Evolutionary conservation across 2,329 filamentous ascomycete species (phyloP).

Genomic region (Trichoderma arundinaceum): DNA sequence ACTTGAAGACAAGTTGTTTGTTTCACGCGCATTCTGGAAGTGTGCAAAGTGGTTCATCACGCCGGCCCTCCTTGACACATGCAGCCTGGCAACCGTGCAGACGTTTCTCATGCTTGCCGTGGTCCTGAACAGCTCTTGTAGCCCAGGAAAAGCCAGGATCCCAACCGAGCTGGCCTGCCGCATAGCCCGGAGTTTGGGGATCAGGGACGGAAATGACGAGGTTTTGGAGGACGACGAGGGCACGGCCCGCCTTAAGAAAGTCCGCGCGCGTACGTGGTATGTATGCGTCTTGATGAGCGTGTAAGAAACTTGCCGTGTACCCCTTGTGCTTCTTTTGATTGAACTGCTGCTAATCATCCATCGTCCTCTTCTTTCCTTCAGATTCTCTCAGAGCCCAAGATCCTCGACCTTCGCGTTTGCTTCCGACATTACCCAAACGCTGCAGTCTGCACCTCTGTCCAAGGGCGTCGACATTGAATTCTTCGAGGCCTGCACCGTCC

Average conservation of each 20-base stretch:
- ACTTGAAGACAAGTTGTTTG: slow-evolving; percentile 34
- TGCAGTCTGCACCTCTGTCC: too few species aligned
- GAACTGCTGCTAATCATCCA: neutral
- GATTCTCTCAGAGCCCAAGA: neutral
- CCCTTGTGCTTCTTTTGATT: neutral
- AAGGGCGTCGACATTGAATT: slow-evolving; percentile 32
- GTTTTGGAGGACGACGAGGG: slow-evolving; percentile 22
- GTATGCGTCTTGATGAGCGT: slow-evolving; percentile 48
- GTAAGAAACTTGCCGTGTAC: slow-evolving; percentile 36
- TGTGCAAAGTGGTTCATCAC: slow-evolving; percentile 43
- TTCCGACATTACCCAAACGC: neutral
- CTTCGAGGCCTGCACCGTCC: slow-evolving; percentile 34
- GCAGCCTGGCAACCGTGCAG: slow-evolving; percentile 49
- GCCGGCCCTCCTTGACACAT: slow-evolving; percentile 43
- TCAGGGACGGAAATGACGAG: slow-evolving; percentile 43
- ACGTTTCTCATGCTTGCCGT: slow-evolving; percentile 48
- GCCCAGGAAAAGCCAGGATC: slow-evolving; percentile 51
- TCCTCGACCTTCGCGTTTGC: neutral
- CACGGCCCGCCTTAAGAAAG: slow-evolving; percentile 35
- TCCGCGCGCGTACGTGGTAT: slow-evolving; percentile 47
- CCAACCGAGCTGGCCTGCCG: slow-evolving; percentile 50
- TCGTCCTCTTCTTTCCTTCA: neutral
- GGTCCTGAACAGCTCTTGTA: slow-evolving; percentile 49
- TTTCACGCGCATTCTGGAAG: slow-evolving; percentile 42
- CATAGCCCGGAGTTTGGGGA: slow-evolving; percentile 49